Base-by-base conservation (phyloP, 2,329 filamentous ascomycete species). In the Setomelanomma holmii region DNA sequence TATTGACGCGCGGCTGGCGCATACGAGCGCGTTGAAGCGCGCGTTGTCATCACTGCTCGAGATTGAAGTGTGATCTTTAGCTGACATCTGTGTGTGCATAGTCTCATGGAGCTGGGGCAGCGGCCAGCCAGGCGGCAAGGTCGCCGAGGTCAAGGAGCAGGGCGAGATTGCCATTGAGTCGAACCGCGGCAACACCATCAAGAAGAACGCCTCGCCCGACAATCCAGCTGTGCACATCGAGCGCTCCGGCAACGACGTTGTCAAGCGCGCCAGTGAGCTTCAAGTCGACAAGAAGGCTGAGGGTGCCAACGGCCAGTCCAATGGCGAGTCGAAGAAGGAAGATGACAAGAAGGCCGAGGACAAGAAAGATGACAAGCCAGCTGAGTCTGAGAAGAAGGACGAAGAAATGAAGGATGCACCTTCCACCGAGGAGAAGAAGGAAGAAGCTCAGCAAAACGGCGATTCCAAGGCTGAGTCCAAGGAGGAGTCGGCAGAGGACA, bases 41-140 rank as follows among this genome's bases (percentile, higher is more conserved):
- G 38, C 43, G 17, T 17, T 5, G 27, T 23, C 80, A 17, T 11
- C 45, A 43, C 43, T 40, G 45, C 50, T 3, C 10, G 6, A 3
- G 19, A 14, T 4, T 38, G 20, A 60, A 79, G 5, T 20, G 20
- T 30, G 5, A 38, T 14, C 23, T 40, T 3, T 24, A 23, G 42
- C 59, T 62, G 41, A 62, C 49, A 10, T 23, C 30, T 45, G 40
- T 30, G 21, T 41, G 8, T 20, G 49, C 23, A n/a, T 30, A 88
- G 86, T 88, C 64, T 84, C 84, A 52, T 88, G 85, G 86, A 79
- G 81, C 67, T 87, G 84, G 84, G 78, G 79, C 51, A 77, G 79
- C 51, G 79, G 80, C 49, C 74, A 80, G 19, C 85, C 86, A 1
- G 76, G 77, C 45, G 86, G 86, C 50, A 81, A 77, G 40, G 85